These are phyloP conservation scores for Ceriops tagal DNA, from an alignment of 345 rosid genomes.

Conservation along the genomic window DNA sequence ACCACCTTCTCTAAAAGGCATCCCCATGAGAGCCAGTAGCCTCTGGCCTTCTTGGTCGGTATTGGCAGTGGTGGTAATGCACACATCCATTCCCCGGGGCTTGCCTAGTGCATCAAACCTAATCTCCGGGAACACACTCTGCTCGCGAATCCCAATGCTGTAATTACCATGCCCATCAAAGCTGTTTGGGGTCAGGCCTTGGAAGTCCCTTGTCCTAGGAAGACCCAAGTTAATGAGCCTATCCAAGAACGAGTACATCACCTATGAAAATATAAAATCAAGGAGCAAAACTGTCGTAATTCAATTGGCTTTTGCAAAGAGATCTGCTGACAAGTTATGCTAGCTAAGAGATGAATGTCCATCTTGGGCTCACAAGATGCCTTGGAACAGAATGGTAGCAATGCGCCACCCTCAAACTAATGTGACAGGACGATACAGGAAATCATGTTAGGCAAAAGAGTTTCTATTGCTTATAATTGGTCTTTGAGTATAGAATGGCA, in stretches of 20 bases:
- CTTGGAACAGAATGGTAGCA: too few relatives aligned
- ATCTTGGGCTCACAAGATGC: too few relatives aligned
- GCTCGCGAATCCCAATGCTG: slow-evolving; percentile 78
- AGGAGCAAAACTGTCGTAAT: not conserved
- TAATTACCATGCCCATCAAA: slow-evolving; percentile 92
- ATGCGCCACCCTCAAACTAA: too few relatives aligned
- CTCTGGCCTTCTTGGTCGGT: slow-evolving; percentile 75
- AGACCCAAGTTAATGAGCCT: slow-evolving; percentile 82
- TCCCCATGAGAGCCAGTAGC: slow-evolving; percentile 84
- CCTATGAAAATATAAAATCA: slow-evolving; percentile 35
- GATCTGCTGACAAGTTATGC: too few relatives aligned
- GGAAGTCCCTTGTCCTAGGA: slow-evolving; percentile 92
- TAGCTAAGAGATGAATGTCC: too few relatives aligned
- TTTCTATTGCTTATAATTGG: too few relatives aligned
- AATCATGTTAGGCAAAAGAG: too few relatives aligned
- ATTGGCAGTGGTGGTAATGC: slow-evolving; percentile 75
- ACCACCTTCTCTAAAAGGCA: slow-evolving; percentile 77
- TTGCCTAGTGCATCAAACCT: slow-evolving; percentile 63
- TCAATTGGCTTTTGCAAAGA: not conserved
- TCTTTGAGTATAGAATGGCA: too few relatives aligned
- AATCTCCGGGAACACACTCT: slow-evolving; percentile 63
- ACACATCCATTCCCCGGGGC: slow-evolving; percentile 88
- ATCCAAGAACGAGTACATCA: slow-evolving; percentile 88
- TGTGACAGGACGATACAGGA: too few relatives aligned
- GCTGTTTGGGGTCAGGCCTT: slow-evolving; percentile 77